Percentiles rank a stretch among this genome's conserved stretches.
Conservation (phyloP, 176 grass and related monocot genomes). For the Thinopyrum elongatum region DNA sequence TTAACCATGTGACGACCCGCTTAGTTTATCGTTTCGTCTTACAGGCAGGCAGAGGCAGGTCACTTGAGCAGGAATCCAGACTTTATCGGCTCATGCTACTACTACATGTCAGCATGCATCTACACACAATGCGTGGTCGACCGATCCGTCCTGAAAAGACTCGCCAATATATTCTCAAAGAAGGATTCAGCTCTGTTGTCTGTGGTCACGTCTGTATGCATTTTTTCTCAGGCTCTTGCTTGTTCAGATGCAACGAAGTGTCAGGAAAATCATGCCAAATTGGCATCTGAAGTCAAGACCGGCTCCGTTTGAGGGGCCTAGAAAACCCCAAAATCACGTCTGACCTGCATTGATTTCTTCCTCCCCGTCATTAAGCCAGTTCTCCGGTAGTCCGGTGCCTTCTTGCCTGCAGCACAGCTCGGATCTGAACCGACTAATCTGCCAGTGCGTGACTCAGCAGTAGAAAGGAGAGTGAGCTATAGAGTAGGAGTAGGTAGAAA, state of each 20-base stretch:
- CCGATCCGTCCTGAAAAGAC: constrained; percentile 50
- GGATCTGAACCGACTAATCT: not conserved
- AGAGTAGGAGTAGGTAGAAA: no score
- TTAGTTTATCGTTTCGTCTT: not conserved
- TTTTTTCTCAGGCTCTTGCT: not conserved
- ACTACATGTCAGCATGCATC: not conserved
- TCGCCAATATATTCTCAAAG: constrained; percentile 5
- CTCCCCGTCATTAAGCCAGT: not conserved
- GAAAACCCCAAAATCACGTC: not conserved
- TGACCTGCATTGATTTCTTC: not conserved
- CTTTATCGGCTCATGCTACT: constrained; percentile 29
- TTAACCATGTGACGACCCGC: not conserved
- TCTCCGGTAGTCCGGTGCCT: not conserved
- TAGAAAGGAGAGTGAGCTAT: constrained; percentile 4
- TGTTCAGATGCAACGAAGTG: not conserved
- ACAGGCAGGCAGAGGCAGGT: not conserved
- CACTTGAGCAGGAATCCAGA: constrained; percentile 38
- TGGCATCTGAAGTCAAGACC: not conserved
- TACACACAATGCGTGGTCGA: not conserved
- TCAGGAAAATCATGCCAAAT: not conserved
- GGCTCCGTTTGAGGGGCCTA: no score
- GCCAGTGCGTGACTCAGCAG: not conserved
- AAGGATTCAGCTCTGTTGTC: not conserved
- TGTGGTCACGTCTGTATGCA: not conserved
- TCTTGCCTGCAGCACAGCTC: not conserved